Conservation (phyloP, 371 early-diverging fungal species). For the Capillidium rhysosporum region DNA sequence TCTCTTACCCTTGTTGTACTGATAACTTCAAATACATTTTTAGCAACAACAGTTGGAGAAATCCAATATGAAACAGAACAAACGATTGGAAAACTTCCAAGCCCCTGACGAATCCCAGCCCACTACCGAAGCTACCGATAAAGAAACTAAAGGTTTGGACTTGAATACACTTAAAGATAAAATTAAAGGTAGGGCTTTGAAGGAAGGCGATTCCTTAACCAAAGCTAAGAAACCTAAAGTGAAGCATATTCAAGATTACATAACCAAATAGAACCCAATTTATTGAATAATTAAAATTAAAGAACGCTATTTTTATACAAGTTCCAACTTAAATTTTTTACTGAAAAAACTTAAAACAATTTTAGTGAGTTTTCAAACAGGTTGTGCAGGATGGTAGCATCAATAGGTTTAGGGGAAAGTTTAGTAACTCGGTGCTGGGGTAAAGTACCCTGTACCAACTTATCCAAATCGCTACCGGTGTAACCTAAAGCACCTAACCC, state of each 20-base stretch:
- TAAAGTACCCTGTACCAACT: conserved; percentile 63
- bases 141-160: background rate
- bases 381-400: conserved; percentile 34
- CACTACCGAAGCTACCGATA: background rate
- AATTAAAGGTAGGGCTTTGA: background rate
- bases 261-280: background rate
- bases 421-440: conserved; percentile 88
- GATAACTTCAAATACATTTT: background rate
- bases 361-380: conserved; percentile 48
- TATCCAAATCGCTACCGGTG: conserved; percentile 38
- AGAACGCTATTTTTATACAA: too few relatives aligned
- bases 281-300: too few relatives aligned
- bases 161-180: background rate
- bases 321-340: too few relatives aligned
- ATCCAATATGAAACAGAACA: conserved; percentile 26
- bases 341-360: conserved; percentile 29
- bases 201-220: background rate
- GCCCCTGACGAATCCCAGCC: conserved; percentile 46
- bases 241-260: background rate
- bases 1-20: background rate
- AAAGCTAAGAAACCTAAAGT: background rate
- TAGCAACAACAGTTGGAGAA: conserved; percentile 36
- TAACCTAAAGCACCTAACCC: conserved; percentile 69
- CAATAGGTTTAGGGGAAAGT: conserved; percentile 58
- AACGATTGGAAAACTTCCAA: conserved; percentile 47